These are phyloP conservation scores for Phylloporus sp. DNA, from an alignment of 768 basidiomycete genomes.

Conservation along the genomic window DNA sequence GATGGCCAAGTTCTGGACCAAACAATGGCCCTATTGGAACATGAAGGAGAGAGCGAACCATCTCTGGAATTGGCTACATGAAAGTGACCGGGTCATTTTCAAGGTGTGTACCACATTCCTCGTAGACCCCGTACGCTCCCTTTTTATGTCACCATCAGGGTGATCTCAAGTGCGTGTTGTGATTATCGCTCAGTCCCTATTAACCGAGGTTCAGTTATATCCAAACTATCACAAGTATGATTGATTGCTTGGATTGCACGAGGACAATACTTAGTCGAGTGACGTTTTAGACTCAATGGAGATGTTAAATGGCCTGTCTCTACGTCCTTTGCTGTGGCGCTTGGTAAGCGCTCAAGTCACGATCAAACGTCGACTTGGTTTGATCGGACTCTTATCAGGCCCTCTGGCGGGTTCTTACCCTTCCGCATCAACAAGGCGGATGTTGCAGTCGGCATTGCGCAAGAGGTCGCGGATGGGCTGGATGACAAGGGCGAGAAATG, in stretches of 20 bases:
- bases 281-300: conserved; percentile 64
- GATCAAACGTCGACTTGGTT: not conserved
- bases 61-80: conserved; percentile 47
- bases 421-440: conserved; percentile 94
- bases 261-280: conserved; percentile 1
- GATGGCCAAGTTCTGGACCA: conserved; percentile 62
- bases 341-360: conserved; percentile 43
- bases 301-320: conserved; percentile 85
- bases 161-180: conserved; percentile 76
- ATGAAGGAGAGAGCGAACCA: conserved; percentile 50
- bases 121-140: not conserved
- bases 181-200: not conserved
- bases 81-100: conserved; percentile 72
- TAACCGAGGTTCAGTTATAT: conserved; percentile 1
- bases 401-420: conserved; percentile 77
- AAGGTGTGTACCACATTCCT: conserved; percentile 50
- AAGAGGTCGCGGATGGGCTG: conserved; percentile 62
- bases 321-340: conserved; percentile 65
- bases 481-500: conserved; percentile 65
- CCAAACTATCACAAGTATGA: conserved; percentile 78
- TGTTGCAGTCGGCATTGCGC: conserved; percentile 77
- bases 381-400: conserved; percentile 38
- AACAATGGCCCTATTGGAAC: conserved; percentile 72
- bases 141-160: conserved; percentile 45
- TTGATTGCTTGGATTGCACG: not conserved